A percentile compares a stretch with the other conserved stretches of the same genome.
Evolutionary conservation across 805 yeast genomes (phyloP).

Genomic region (Blastobotrys terrestris): DNA sequence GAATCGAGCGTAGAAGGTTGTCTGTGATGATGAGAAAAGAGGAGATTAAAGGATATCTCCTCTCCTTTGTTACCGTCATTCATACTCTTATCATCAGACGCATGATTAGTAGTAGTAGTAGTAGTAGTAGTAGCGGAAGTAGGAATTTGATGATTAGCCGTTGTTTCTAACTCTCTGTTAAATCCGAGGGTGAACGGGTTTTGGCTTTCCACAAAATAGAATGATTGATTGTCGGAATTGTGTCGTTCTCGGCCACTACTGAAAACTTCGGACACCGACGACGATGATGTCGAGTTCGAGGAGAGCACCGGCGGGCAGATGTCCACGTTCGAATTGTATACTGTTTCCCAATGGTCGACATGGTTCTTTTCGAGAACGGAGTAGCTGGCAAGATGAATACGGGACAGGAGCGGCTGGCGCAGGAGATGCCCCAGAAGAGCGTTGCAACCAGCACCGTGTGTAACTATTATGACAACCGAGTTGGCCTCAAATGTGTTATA

Average conservation of each 20-base stretch:
- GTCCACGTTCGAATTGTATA: neutral
- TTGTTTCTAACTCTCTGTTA: no score
- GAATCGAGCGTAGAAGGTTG: neutral
- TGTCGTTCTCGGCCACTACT: neutral
- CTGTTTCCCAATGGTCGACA: neutral
- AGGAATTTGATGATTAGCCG: no score
- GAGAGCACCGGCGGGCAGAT: neutral
- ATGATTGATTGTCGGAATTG: neutral
- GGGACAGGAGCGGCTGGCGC: slow-evolving; percentile 27
- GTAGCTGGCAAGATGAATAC: slow-evolving; percentile 25
- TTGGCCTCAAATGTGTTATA: slow-evolving; percentile 13
- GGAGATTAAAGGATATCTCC: neutral
- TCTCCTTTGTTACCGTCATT: no score
- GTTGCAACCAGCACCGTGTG: slow-evolving; percentile 37
- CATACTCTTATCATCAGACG: no score
- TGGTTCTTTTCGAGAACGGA: slow-evolving; percentile 8
- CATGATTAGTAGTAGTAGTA: no score
- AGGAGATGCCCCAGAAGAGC: slow-evolving; percentile 30
- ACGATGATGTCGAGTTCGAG: slow-evolving; percentile 4
- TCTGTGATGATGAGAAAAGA: neutral
- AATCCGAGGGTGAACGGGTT: neutral
- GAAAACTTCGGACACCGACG: neutral
- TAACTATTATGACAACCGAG: slow-evolving; percentile 21
- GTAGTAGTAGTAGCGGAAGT: no score
- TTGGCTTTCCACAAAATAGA: neutral